Conservation (phyloP, 352 stramenopile genomes). For the Pythium sp. region DNA sequence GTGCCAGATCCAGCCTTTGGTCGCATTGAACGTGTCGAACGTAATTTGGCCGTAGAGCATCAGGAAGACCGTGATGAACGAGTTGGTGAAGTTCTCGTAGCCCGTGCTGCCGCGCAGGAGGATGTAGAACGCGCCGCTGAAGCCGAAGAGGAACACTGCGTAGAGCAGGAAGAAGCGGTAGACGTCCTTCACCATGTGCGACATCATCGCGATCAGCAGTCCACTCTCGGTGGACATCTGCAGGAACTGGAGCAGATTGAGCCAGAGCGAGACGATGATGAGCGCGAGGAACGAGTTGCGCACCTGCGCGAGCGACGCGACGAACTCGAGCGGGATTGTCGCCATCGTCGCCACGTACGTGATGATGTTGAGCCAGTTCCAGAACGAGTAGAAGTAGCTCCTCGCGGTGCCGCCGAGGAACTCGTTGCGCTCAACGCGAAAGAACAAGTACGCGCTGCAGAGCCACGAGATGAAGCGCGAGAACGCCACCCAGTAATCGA, state of each 20-base stretch:
- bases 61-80: constrained; percentile 72
- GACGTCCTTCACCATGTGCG: constrained; percentile 66
- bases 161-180: constrained; percentile 70
- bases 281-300: constrained; percentile 52
- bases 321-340: constrained; percentile 56
- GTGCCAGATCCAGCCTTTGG: constrained; percentile 16
- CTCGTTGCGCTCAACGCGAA: constrained; percentile 48
- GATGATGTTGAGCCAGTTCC: constrained; percentile 58
- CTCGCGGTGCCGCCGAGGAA: constrained; percentile 31
- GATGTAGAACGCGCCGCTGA: constrained; percentile 71
- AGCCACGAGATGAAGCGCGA: constrained; percentile 45
- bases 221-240: constrained; percentile 56
- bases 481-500: constrained; percentile 44
- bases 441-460: constrained; percentile 50
- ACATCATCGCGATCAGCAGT: constrained; percentile 79
- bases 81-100: constrained; percentile 51
- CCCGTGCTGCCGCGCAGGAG: constrained; percentile 50
- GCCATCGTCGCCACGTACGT: constrained; percentile 48
- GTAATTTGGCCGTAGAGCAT: constrained; percentile 69
- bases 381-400: constrained; percentile 58
- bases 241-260: constrained; percentile 71
- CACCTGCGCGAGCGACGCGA: constrained; percentile 25
- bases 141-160: constrained; percentile 63
- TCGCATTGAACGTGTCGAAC: constrained; percentile 15
- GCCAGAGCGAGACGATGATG: constrained; percentile 61